Evolutionary conservation across 768 basidiomycete species (phyloP), one percentile per base, ranked within the genome.

Genomic region (Pleurotus salmoneostramineus): DNA sequence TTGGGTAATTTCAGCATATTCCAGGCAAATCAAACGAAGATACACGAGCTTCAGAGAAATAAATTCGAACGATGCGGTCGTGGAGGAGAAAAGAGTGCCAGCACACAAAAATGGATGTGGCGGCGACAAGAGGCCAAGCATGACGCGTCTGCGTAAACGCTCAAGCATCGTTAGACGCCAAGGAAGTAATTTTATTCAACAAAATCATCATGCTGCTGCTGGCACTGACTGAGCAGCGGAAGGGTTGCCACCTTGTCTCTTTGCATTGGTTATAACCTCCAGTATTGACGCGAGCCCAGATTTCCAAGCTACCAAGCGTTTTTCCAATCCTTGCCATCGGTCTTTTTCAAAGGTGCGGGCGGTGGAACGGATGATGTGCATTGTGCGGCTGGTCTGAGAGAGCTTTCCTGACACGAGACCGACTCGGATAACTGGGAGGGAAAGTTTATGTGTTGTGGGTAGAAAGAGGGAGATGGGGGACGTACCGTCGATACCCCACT

Each of bases 401-500:
- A 95, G 85, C 69, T 91, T 93, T 37, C 89, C 93, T 51, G 85
- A 83, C 34, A 94, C 69, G 46, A 95, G 81, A 31, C 88, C 86
- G 2, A 85, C 81, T 56, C 93, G 89, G 63, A 95, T 93, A 57
- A 88, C 93, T 93, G 63, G 11, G 48, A 52, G 52, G 32, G 61
- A 43, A 37, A 7, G n/a, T 12, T 49, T 50, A 35, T 57, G 40
- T 45, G 50, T 42, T 37, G 44, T 47, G 48, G 17, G 33, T 34
- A 34, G 4, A 44, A 35, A 33, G 3, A 44, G 46, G 59, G 12
- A 34, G 34, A 54, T 52, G 15, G 12, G 44, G 11, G 6, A 55
- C 77, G 60, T 65, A 93, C 92, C 87, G 72, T 94, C 91, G 61
- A 95, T 94, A 42, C 86, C 84, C 91, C 91, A 94, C 65, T 82